These are phyloP conservation scores for Fusarium burgessii DNA, from an alignment of 2,329 filamentous ascomycete species.

Conservation along the genomic window DNA sequence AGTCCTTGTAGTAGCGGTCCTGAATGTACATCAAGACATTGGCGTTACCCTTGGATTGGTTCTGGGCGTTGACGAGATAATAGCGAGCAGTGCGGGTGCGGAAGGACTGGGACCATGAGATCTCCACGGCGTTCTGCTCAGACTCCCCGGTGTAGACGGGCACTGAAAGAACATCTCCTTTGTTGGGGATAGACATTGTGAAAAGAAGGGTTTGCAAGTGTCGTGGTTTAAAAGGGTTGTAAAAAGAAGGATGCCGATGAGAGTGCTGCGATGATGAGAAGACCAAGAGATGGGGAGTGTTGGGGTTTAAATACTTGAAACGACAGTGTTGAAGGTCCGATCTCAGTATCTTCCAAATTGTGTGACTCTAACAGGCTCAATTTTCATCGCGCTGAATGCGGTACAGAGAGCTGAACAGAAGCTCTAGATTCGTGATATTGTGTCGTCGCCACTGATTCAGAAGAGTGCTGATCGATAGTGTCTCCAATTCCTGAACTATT, in stretches of 20 bases:
- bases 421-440: background rate
- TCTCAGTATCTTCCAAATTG: no score
- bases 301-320: background rate
- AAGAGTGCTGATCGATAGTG: background rate
- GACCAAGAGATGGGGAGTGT: accelerated
- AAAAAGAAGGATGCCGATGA: background rate
- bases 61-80: conserved; percentile 28
- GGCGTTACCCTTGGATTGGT: conserved; percentile 19
- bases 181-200: conserved; percentile 28
- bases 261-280: background rate
- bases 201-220: background rate
- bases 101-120: conserved; percentile 27
- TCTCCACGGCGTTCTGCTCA: conserved; percentile 18
- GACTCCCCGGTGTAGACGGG: conserved; percentile 22
- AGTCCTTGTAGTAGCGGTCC: conserved; percentile 28
- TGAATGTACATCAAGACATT: conserved; percentile 33
- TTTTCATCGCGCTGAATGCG: background rate
- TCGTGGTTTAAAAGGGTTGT: background rate
- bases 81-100: conserved; percentile 23
- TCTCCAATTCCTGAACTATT: background rate
- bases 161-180: conserved; percentile 19
- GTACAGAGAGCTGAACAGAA: background rate
- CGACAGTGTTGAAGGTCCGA: accelerated
- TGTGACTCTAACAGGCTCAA: no score
- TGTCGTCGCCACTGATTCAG: background rate